Evolutionary conservation across 352 stramenopile genomes (phyloP).

Genomic region (Globisporangium irregulare): DNA sequence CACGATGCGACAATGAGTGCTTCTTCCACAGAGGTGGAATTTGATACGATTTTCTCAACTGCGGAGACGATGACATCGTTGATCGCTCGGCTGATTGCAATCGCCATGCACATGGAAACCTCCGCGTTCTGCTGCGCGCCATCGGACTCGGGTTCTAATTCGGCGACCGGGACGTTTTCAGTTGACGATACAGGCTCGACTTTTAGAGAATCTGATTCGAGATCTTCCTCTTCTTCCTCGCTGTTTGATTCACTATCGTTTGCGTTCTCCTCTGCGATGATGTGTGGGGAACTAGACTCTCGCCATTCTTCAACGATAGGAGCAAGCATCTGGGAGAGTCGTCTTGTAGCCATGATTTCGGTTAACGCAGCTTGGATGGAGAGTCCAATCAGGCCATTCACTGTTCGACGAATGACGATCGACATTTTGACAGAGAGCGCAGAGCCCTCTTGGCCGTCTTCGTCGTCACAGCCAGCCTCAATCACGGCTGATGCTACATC

Average conservation of each 20-base stretch:
- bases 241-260: not conserved
- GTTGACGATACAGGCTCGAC: not conserved
- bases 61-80: conserved; percentile 28
- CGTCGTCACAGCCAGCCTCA: not conserved
- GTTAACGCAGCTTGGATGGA: conserved; percentile 38
- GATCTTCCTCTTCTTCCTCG: not conserved
- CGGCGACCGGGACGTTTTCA: not conserved
- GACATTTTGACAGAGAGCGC: conserved; percentile 38
- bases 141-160: not conserved
- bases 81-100: conserved; percentile 30
- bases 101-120: conserved; percentile 23
- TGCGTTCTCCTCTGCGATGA: conserved; percentile 2
- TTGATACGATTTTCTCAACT: conserved; percentile 24
- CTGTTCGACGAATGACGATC: conserved; percentile 31
- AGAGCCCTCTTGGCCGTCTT: not conserved
- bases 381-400: conserved; percentile 39
- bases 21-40: conserved; percentile 8
- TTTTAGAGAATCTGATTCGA: not conserved
- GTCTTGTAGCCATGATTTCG: conserved; percentile 26
- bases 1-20: not conserved
- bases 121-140: conserved; percentile 12
- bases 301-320: conserved; percentile 21
- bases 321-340: conserved; percentile 17
- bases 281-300: not conserved
- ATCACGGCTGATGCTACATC: not conserved